Percentiles rank a stretch among this genome's conserved stretches.
These are phyloP conservation scores for Daldinia sp. DNA, from an alignment of 2,329 filamentous ascomycete species.

Conservation along the genomic window DNA sequence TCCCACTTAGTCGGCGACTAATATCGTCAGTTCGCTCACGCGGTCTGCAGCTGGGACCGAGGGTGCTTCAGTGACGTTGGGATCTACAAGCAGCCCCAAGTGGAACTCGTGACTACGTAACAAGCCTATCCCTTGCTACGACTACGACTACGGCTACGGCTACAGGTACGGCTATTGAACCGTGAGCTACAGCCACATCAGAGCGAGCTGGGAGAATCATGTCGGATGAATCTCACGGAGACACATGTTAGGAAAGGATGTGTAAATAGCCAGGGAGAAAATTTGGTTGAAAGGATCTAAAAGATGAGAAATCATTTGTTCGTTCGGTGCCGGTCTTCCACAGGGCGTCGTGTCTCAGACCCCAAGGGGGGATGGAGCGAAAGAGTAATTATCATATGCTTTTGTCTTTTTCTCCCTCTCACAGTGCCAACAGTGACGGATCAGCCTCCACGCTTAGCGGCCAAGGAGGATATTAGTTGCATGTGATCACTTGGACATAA, in stretches of 20 bases:
- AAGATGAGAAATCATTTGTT: conserved; percentile 14
- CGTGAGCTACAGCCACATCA: background rate
- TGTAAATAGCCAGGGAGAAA: background rate
- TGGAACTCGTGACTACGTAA: conserved; percentile 25
- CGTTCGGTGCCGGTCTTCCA: conserved; percentile 20
- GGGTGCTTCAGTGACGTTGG: conserved; percentile 26
- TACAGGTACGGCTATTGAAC: background rate
- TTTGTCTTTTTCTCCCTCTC: conserved; percentile 18
- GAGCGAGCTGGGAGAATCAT: background rate
- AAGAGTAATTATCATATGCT: conserved; percentile 33
- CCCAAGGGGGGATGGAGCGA: conserved; percentile 12
- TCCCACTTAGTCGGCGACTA: conserved; percentile 33
- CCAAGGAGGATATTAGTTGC: conserved; percentile 34
- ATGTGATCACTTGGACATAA: conserved; percentile 41
- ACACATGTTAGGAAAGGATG: conserved; percentile 2
- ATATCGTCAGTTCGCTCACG: conserved; percentile 14
- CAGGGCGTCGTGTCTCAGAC: conserved; percentile 8
- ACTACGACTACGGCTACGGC: background rate
- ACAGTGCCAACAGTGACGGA: conserved; percentile 33
- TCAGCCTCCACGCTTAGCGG: conserved; percentile 29
- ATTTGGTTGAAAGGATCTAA: conserved; percentile 1
- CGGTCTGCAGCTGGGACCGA: conserved; percentile 16
- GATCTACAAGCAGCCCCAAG: conserved; percentile 24
- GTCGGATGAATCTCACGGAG: background rate
- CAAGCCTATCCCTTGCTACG: conserved; percentile 12